Percentiles rank a stretch among this genome's conserved stretches.
These are phyloP conservation scores for Chamaecyparis obtusa DNA, from an alignment of 75 land plant genomes.

Conservation along the genomic window DNA sequence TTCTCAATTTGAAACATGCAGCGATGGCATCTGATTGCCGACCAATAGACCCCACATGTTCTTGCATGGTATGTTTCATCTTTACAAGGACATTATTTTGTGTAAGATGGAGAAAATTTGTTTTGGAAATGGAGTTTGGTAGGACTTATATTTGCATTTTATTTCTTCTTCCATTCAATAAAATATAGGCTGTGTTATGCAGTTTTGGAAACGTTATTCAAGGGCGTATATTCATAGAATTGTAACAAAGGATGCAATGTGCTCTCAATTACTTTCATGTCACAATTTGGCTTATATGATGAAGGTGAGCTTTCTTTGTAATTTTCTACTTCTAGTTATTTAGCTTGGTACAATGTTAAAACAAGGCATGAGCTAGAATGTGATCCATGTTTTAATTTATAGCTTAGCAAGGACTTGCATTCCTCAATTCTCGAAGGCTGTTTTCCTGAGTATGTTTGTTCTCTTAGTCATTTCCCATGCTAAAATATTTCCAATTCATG, in stretches of 20 bases:
- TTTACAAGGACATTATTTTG: not conserved
- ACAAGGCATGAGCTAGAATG: not conserved
- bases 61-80: slow-evolving; percentile 79
- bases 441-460: slow-evolving; percentile 87
- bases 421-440: slow-evolving; percentile 77
- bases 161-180: not conserved
- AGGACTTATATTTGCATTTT: not conserved
- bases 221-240: slow-evolving; percentile 90
- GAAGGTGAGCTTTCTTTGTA: slow-evolving; percentile 45
- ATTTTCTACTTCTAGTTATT: not conserved
- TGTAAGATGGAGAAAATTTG: not conserved
- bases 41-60: slow-evolving; percentile 88
- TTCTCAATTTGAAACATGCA: slow-evolving; percentile 85
- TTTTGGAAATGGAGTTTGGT: not conserved
- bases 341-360: not conserved
- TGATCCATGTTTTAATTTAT: slow-evolving; percentile 26
- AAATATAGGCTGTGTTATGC: not conserved
- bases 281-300: slow-evolving; percentile 96
- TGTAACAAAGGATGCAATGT: slow-evolving; percentile 97
- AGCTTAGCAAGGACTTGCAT: slow-evolving; percentile 93
- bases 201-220: slow-evolving; percentile 93
- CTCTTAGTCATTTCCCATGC: not conserved
- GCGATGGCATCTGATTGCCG: slow-evolving; percentile 85
- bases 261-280: slow-evolving; percentile 95
- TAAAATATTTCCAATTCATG: not conserved